phyloP scores from a whole-genome alignment of 2,329 filamentous ascomycete genomes.

The Fusarium stilboides region DNA sequence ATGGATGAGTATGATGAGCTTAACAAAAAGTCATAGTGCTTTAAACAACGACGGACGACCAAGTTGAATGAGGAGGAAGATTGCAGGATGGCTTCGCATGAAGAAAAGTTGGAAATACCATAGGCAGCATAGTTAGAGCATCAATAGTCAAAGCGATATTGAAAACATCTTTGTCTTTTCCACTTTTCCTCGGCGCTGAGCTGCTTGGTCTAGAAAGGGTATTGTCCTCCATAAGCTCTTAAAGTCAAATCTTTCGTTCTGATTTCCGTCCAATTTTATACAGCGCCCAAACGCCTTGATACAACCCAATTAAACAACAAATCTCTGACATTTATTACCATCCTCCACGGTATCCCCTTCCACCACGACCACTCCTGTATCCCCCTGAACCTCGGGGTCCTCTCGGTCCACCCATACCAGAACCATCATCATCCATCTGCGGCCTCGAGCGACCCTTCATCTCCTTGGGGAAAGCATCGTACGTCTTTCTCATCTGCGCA shows the following conservation, averaged over 20 bases:
- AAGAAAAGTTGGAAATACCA: conserved; percentile 41
- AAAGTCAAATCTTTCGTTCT: conserved; percentile 17
- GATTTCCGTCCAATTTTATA: conserved; percentile 33
- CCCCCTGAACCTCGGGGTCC: conserved; percentile 69
- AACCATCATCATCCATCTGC: conserved; percentile 65
- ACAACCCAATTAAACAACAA: conserved; percentile 18
- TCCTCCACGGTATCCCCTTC: conserved; percentile 65
- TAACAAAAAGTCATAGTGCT: conserved; percentile 48
- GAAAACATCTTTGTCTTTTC: conserved; percentile 26
- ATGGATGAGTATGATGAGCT: conserved; percentile 66
- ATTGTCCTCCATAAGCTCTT: conserved; percentile 40
- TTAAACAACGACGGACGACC: neutral
- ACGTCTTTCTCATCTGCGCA: conserved; percentile 97
- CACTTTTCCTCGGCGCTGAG: conserved; percentile 17
- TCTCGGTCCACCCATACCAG: conserved; percentile 64
- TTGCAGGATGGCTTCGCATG: conserved; percentile 4
- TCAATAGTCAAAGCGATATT: conserved; percentile 44
- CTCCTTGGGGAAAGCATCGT: conserved; percentile 88
- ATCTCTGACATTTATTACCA: conserved; percentile 55
- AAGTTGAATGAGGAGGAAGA: conserved; percentile 9
- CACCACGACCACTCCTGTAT: conserved; percentile 67
- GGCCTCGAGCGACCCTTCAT: conserved; percentile 80
- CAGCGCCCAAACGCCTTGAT: conserved; percentile 44
- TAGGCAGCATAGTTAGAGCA: conserved; percentile 45
- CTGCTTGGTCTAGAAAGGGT: conserved; percentile 44